phyloP scores from a whole-genome alignment of 345 rosid genomes.

The Adansonia digitata region DNA sequence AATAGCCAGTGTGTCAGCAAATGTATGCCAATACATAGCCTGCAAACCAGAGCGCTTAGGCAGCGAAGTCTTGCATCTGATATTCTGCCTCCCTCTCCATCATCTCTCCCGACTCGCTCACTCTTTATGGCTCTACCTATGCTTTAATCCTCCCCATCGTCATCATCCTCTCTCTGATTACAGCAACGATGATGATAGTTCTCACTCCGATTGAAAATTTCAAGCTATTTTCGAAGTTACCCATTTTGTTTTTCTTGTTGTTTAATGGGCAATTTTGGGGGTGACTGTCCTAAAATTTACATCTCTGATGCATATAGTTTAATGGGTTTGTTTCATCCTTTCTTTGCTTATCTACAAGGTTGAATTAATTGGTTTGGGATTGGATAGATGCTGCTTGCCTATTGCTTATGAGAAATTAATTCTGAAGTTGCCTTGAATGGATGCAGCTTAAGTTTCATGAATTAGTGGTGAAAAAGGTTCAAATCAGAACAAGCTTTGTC shows the following conservation, averaged over 20 bases:
- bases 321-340: background rate
- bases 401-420: background rate
- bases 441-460: background rate
- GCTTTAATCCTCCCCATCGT: slow-evolving; percentile 39
- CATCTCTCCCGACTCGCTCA: slow-evolving; percentile 56
- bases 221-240: background rate
- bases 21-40: slow-evolving; percentile 73
- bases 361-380: background rate
- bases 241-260: background rate
- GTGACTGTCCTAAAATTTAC: no score
- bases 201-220: slow-evolving; percentile 15
- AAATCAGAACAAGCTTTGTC: background rate
- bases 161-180: background rate
- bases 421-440: background rate
- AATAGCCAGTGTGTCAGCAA: slow-evolving; percentile 62
- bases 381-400: background rate
- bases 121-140: slow-evolving; percentile 55
- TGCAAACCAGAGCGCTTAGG: slow-evolving; percentile 79
- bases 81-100: slow-evolving; percentile 61
- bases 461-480: background rate
- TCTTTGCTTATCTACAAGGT: no score
- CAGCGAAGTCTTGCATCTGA: slow-evolving; percentile 53
- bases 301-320: background rate
- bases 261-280: no score
- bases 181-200: background rate